A percentile compares a stretch with the other conserved stretches of the same genome.
phyloP scores from a whole-genome alignment of 139 green algal species.

The Diplosphaera chodatii region DNA sequence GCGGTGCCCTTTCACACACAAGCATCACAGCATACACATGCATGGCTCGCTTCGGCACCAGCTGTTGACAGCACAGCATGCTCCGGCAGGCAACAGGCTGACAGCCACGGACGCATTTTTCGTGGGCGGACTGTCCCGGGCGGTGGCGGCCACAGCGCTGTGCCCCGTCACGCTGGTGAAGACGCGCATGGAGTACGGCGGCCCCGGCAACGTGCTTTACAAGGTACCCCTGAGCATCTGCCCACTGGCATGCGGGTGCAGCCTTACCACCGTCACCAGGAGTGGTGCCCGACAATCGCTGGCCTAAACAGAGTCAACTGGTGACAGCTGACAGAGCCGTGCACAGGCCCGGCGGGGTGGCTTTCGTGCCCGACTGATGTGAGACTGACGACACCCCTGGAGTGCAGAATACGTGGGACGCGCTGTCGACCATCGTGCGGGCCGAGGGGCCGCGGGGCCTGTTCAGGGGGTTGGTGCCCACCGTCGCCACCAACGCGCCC shows the following conservation, averaged over 20 bases:
- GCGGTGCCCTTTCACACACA: no score
- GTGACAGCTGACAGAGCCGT: background rate
- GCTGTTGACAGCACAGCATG: no score
- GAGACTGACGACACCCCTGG: no score
- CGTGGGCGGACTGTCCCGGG: conserved; percentile 56
- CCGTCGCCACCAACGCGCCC: conserved; percentile 80
- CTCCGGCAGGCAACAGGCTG: background rate
- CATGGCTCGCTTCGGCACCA: no score
- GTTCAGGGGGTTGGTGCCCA: conserved; percentile 70
- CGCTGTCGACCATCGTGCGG: conserved; percentile 47
- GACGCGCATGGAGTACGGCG: conserved; percentile 88
- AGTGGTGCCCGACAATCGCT: background rate
- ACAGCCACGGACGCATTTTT: conserved; percentile 2
- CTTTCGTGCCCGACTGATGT: background rate
- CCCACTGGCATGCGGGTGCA: background rate
- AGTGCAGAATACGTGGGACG: conserved; percentile 50
- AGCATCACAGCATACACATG: no score
- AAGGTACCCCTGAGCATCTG: background rate
- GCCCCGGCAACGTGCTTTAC: conserved; percentile 11
- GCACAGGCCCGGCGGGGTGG: background rate
- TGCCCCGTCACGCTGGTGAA: conserved; percentile 93
- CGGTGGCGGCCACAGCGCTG: conserved; percentile 63
- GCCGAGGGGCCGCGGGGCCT: conserved; percentile 54
- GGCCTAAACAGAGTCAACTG: background rate
- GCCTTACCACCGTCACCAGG: background rate